Evolutionary conservation across 495 filamentous ascomycete species (phyloP).

Genomic region (Penicillium verhagenii): DNA sequence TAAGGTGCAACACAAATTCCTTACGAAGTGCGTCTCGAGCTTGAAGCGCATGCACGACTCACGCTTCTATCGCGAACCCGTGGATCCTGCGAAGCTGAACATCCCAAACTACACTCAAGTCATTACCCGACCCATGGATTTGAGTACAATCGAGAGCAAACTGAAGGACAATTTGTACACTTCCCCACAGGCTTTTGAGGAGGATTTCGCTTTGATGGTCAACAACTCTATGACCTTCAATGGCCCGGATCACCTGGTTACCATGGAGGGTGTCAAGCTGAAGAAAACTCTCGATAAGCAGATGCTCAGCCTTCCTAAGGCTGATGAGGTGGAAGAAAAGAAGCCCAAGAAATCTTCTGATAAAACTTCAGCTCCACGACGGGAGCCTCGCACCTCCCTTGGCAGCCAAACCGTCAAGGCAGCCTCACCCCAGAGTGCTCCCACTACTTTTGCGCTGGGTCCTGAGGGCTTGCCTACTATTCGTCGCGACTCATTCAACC

Average conservation of each 20-base stretch:
- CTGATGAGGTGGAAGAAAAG: conserved; percentile 60
- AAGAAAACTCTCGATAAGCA: conserved; percentile 59
- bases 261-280: conserved; percentile 59
- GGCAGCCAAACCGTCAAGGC: conserved; percentile 39
- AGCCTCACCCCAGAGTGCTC: conserved; percentile 45
- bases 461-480: conserved; percentile 88
- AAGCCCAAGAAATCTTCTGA: conserved; percentile 53
- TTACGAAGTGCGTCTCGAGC: conserved; percentile 57
- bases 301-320: conserved; percentile 48
- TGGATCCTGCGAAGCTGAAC: conserved; percentile 64
- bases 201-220: conserved; percentile 73
- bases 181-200: conserved; percentile 60
- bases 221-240: conserved; percentile 80
- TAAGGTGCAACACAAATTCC: conserved; percentile 54
- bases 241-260: conserved; percentile 69
- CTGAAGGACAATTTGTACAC: conserved; percentile 67
- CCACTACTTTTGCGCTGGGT: conserved; percentile 73
- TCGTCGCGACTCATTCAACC: conserved; percentile 78
- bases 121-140: conserved; percentile 77
- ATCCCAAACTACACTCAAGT: conserved; percentile 70
- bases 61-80: conserved; percentile 68
- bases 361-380: conserved; percentile 51
- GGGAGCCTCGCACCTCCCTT: conserved; percentile 50
- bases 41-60: conserved; percentile 81
- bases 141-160: conserved; percentile 77